Percentiles rank a stretch among this genome's conserved stretches.
Evolutionary conservation across 2,329 filamentous ascomycete genomes (phyloP).

Genomic region (Myriosclerotinia curreyana): DNA sequence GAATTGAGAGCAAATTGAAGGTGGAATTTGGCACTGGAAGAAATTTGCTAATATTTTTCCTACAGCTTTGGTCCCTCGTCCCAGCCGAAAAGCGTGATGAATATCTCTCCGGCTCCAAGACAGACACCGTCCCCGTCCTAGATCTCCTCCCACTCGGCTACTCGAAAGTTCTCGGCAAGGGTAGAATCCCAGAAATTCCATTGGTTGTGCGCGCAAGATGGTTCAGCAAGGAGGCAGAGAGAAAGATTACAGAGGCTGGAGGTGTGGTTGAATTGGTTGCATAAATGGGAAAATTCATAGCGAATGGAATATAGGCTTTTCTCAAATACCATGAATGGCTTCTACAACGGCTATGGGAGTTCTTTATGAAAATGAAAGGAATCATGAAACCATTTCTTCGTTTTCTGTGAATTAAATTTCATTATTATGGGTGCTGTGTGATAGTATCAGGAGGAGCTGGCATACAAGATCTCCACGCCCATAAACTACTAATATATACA

Average conservation of each 20-base stretch:
- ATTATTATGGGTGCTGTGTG: conserved; percentile 23
- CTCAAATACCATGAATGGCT: conserved; percentile 22
- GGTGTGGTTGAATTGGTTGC: conserved; percentile 94
- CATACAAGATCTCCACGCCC: conserved; percentile 17
- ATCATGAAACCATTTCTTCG: conserved; percentile 17
- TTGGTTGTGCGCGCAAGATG: conserved; percentile 93
- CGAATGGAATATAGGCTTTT: conserved; percentile 25
- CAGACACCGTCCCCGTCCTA: conserved; percentile 93
- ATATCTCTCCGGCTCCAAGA: conserved; percentile 77
- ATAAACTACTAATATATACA: conserved; percentile 26
- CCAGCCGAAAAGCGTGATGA: conserved; percentile 88
- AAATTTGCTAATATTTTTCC: conserved; percentile 8
- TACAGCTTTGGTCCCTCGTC: conserved; percentile 89
- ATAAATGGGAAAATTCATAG: conserved; percentile 49
- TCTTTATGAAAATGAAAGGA: conserved; percentile 24
- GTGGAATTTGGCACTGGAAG: not conserved
- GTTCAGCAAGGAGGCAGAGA: conserved; percentile 93
- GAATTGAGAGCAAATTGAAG: not conserved
- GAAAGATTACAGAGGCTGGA: conserved; percentile 98
- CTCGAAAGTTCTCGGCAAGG: conserved; percentile 98
- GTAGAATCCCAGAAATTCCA: conserved; percentile 87
- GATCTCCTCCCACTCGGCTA: conserved; percentile 97
- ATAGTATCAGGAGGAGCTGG: conserved; percentile 26
- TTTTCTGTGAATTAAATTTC: conserved; percentile 23
- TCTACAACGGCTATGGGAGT: conserved; percentile 24